A percentile compares a stretch with the other conserved stretches of the same genome.
phyloP scores from a whole-genome alignment of 345 rosid species.

The Clarkia xantiana region DNA sequence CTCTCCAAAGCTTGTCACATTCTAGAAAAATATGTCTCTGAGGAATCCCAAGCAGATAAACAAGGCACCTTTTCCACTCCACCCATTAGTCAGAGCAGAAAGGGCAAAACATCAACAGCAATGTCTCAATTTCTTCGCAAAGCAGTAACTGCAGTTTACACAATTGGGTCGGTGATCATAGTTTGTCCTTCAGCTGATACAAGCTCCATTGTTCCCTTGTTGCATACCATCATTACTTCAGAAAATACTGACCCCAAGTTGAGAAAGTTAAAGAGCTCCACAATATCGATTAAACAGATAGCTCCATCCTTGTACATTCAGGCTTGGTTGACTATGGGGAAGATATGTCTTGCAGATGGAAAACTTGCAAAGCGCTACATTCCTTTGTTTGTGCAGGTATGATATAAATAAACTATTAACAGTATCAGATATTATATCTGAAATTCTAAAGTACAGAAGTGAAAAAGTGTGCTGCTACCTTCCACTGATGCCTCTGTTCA shows the following conservation, averaged over 20 bases:
- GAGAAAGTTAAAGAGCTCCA: constrained; percentile 39
- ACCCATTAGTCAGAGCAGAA: constrained; percentile 34
- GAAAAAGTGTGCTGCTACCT: no score
- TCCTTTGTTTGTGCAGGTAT: constrained; percentile 86
- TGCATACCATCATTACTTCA: constrained; percentile 69
- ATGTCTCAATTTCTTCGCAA: constrained; percentile 17
- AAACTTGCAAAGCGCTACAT: constrained; percentile 79
- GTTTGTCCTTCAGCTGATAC: constrained; percentile 62
- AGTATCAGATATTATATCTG: no score
- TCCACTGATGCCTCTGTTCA: no score
- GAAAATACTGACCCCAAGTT: constrained; percentile 47
- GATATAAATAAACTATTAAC: no score
- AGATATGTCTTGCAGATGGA: constrained; percentile 75
- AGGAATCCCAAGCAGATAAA: constrained; percentile 20
- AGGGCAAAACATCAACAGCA: constrained; percentile 29
- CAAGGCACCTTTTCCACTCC: constrained; percentile 44
- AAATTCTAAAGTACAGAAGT: no score
- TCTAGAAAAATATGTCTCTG: constrained; percentile 47
- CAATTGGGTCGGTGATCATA: constrained; percentile 64
- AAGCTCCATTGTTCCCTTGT: constrained; percentile 42
- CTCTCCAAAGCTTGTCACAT: constrained; percentile 47
- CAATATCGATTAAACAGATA: constrained; percentile 42
- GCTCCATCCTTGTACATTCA: constrained; percentile 63
- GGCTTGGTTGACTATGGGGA: constrained; percentile 90
- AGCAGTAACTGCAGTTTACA: constrained; percentile 54